phyloP scores from a whole-genome alignment of 139 green algal species.

The Parachlorella kessleri region DNA sequence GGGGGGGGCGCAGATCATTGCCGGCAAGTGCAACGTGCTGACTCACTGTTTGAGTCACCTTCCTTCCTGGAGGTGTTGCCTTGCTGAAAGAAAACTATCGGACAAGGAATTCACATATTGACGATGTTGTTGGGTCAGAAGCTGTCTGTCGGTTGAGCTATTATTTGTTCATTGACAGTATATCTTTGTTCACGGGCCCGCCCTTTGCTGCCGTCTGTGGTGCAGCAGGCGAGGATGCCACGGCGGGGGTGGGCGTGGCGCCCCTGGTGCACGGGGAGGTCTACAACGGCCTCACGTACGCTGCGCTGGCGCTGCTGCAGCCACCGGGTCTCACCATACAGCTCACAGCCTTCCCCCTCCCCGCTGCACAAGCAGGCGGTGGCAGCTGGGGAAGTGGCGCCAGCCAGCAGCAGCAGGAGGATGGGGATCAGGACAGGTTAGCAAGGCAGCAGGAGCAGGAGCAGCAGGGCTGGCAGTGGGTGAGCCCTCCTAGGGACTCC shows the following conservation, averaged over 20 bases:
- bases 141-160: neutral
- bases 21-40: too few species aligned
- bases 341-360: neutral
- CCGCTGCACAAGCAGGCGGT: neutral
- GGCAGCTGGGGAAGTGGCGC: neutral
- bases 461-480: neutral
- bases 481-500: neutral
- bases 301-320: constrained; percentile 20
- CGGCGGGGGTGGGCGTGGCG: constrained; percentile 11
- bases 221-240: neutral
- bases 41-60: too few species aligned
- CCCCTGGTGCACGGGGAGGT: constrained; percentile 35
- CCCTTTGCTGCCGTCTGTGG: neutral
- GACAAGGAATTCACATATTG: too few species aligned
- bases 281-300: constrained; percentile 10
- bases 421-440: neutral
- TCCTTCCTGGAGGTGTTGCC: too few species aligned
- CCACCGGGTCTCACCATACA: constrained; percentile 14
- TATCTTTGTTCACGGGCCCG: neutral
- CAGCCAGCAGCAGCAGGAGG: neutral
- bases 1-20: too few species aligned
- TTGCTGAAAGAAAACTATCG: too few species aligned
- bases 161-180: neutral
- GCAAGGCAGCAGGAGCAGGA: constrained; percentile 5
- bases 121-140: too few species aligned